These are phyloP conservation scores for Solidago caesia DNA, from an alignment of 129 eudicot genomes.

Conservation along the genomic window DNA sequence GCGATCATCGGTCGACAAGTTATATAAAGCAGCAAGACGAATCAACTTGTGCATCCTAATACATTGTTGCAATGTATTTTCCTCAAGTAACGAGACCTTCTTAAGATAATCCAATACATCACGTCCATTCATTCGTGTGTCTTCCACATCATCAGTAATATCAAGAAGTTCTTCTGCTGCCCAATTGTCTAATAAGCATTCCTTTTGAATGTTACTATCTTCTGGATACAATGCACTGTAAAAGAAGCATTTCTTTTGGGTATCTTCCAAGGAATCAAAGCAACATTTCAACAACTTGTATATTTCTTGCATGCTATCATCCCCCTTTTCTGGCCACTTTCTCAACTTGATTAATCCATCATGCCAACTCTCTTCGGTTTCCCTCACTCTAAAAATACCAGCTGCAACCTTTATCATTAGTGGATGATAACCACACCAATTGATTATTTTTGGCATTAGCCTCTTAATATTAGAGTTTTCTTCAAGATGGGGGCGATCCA, in stretches of 20 bases:
- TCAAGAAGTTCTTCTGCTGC: conserved; percentile 25
- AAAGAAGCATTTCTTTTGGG: conserved; percentile 32
- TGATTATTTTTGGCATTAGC: conserved; percentile 17
- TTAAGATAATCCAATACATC: conserved; percentile 18
- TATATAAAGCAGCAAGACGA: conserved; percentile 32
- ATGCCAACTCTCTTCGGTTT: conserved; percentile 23
- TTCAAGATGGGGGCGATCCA: conserved; percentile 22
- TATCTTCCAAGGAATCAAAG: conserved; percentile 14
- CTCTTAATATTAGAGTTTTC: conserved; percentile 10
- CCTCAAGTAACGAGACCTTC: conserved; percentile 27
- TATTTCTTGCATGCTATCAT: conserved; percentile 19
- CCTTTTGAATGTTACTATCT: conserved; percentile 30
- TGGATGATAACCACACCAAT: conserved; percentile 25
- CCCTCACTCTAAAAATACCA: conserved; percentile 22
- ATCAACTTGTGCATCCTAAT: conserved; percentile 40
- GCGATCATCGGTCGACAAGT: background rate
- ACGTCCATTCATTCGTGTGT: conserved; percentile 8
- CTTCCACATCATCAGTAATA: conserved; percentile 16
- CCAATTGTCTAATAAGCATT: conserved; percentile 28
- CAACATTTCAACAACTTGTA: conserved; percentile 18
- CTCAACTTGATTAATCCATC: conserved; percentile 19
- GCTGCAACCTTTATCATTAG: conserved; percentile 28
- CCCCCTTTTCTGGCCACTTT: conserved; percentile 25
- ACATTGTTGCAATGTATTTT: conserved; percentile 3
- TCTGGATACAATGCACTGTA: conserved; percentile 35